Evolutionary conservation across 352 stramenopile species (phyloP).

Genomic region (Pythium rhizo-oryzae): DNA sequence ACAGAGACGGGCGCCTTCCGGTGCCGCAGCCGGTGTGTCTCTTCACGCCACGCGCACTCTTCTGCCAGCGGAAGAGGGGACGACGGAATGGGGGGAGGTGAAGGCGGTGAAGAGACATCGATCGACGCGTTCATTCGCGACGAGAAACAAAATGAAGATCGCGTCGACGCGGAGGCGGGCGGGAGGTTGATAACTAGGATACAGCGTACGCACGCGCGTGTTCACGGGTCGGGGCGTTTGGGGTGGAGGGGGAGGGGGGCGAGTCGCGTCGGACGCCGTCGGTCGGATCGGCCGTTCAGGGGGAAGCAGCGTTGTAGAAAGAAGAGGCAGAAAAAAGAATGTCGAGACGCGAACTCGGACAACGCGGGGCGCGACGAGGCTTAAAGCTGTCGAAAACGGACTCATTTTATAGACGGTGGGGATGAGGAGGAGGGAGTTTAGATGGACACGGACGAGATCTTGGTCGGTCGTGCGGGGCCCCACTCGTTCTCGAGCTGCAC

Average conservation of each 20-base stretch:
- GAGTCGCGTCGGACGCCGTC: constrained; percentile 1
- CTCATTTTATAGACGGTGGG: constrained; percentile 21
- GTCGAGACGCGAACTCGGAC: constrained; percentile 1
- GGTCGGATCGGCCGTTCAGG: too few relatives aligned
- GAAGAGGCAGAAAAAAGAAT: constrained; percentile 2
- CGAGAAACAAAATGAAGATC: constrained; percentile 1
- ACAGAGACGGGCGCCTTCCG: constrained; percentile 2
- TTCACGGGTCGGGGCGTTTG: neutral
- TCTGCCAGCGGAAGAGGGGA: constrained; percentile 23
- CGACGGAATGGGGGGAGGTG: neutral
- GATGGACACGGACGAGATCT: constrained; percentile 87
- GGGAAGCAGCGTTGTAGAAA: neutral
- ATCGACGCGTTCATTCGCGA: neutral
- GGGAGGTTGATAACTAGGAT: constrained; percentile 1
- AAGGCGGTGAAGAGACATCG: neutral
- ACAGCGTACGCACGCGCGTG: neutral
- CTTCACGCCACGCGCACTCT: constrained; percentile 4
- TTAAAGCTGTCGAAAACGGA: neutral
- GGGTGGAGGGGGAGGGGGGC: neutral
- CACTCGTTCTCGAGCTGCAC: constrained; percentile 87
- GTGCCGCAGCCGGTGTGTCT: neutral
- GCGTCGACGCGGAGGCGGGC: neutral
- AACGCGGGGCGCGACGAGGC: neutral
- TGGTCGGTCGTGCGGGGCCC: constrained; percentile 75
- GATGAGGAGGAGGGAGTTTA: constrained; percentile 32